These are phyloP conservation scores for Nakazawaea peltata DNA, from an alignment of 805 yeast genomes.

Conservation along the genomic window DNA sequence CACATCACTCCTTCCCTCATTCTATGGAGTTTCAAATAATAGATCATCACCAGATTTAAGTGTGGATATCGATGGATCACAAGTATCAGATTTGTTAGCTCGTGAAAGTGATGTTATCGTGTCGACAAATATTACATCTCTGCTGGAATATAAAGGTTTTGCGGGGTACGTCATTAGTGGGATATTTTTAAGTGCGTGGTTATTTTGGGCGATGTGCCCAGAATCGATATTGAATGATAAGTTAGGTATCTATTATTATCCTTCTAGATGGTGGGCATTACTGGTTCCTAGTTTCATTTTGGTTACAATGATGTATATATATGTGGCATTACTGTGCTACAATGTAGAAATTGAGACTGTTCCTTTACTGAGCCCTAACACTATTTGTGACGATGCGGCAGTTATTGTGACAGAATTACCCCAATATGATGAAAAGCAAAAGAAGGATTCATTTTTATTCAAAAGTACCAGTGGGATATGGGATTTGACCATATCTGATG, in stretches of 20 bases:
- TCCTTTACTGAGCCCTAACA: constrained; percentile 47
- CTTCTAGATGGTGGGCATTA: constrained; percentile 88
- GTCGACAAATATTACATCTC: constrained; percentile 42
- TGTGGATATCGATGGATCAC: background rate
- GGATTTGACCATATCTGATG: constrained; percentile 72
- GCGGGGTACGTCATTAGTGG: constrained; percentile 67
- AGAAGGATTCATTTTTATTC: constrained; percentile 35
- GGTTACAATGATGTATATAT: constrained; percentile 64
- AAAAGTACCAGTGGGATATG: constrained; percentile 74
- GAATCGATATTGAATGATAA: constrained; percentile 35
- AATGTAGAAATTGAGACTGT: constrained; percentile 70
- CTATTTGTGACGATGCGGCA: constrained; percentile 62
- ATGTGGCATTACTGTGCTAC: constrained; percentile 62
- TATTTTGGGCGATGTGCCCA: constrained; percentile 74
- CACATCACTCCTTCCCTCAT: constrained; percentile 21
- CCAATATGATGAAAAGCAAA: constrained; percentile 9
- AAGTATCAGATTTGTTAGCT: constrained; percentile 45
- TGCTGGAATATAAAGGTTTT: constrained; percentile 83
- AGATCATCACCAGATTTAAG: constrained; percentile 15
- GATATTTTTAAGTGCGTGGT: constrained; percentile 44
- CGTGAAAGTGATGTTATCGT: constrained; percentile 61
- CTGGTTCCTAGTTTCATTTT: constrained; percentile 67
- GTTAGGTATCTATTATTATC: constrained; percentile 61
- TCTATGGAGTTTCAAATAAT: constrained; percentile 17
- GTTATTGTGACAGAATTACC: constrained; percentile 19